Base-by-base conservation (phyloP, 306 rosid species). In the Luffa acutangula region DNA sequence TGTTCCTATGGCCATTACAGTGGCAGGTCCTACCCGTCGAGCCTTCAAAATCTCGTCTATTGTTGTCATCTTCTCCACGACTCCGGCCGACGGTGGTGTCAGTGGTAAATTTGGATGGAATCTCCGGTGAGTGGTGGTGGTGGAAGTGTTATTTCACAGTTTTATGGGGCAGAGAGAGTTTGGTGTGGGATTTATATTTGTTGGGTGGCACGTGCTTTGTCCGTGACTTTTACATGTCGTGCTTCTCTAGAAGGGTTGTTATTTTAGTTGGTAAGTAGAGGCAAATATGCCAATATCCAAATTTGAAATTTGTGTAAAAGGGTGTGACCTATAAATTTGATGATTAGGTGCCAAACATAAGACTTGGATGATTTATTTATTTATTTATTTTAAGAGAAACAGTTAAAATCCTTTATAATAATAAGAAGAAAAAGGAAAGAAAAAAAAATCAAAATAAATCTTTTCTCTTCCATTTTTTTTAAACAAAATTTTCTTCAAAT, bases 1-100 rank as follows among this genome's bases (percentile, higher is more conserved):
- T 0, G 82, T 85, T 72, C 88, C 88, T 6, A 85, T 85, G 4
- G 85, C 82, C 11, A 85, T 15, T 7, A 85, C 18, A 8, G 80
- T 80, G 66, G 84, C 84, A 15, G 78, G 80, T 25, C 86, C 88
- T 0, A 86, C 78, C n/a, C 78, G 31, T 11, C 77, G 85, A 17
- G 25, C 82, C 65, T 63, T 82, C 9, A 83, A 70, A 49, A 85
- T 70, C 81, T 82, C 73, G 4, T 85, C 64, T 2, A 82, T 77
- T 15, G 83, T 34, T 13, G 45, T 78, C 83, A 80, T 64, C 25
- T 70, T 76, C 51, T 52, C 9, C 7, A 11, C 78, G 17, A 2
- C 36, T 25, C 39, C 75, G 41, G 4, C 9, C 18, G 18, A 4
- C 37, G 46, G 5, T n/a, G 18, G 46, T 25, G 31, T 25, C 31